Percentiles rank a stretch among this genome's conserved stretches.
These are phyloP conservation scores for Coniophora puteana DNA, from an alignment of 1,284 basidiomycete genomes.

Conservation along the genomic window DNA sequence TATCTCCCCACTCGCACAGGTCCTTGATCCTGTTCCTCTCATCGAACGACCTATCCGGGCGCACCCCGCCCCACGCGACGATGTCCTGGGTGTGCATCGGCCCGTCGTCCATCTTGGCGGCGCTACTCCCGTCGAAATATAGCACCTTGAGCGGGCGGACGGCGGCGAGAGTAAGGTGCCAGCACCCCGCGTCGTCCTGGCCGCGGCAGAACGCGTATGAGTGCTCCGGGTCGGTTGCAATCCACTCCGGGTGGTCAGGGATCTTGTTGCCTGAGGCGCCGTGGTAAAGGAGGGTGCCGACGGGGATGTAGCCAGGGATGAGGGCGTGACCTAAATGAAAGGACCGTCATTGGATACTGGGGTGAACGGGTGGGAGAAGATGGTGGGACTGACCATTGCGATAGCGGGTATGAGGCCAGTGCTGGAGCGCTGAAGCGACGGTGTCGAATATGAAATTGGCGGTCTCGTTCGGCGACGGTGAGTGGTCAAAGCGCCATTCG, in stretches of 20 bases:
- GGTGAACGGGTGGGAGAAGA: not conserved
- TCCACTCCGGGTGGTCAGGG: slow-evolving; percentile 1
- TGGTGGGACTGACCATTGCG: slow-evolving; percentile 32
- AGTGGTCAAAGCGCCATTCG: slow-evolving; percentile 19
- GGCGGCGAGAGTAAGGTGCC: slow-evolving; percentile 34
- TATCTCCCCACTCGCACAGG: slow-evolving; percentile 34
- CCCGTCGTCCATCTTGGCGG: slow-evolving; percentile 32
- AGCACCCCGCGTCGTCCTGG: slow-evolving; percentile 24
- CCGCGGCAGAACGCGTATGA: slow-evolving; percentile 1
- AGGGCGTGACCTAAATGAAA: slow-evolving; percentile 2
- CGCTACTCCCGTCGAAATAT: slow-evolving; percentile 43
- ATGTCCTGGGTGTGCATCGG: slow-evolving; percentile 42
- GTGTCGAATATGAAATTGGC: slow-evolving; percentile 40
- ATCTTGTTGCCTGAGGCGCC: not conserved
- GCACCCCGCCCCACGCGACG: slow-evolving; percentile 30
- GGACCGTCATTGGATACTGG: too few relatives aligned
- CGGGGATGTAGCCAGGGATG: slow-evolving; percentile 2
- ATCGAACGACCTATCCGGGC: slow-evolving; percentile 11
- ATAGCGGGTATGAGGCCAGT: slow-evolving; percentile 41
- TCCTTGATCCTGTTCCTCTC: slow-evolving; percentile 29
- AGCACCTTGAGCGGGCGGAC: slow-evolving; percentile 35
- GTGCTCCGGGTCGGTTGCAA: slow-evolving; percentile 3
- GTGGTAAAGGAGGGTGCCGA: slow-evolving; percentile 3
- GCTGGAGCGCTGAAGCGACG: slow-evolving; percentile 36
- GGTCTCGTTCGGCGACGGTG: slow-evolving; percentile 28